Base-by-base conservation (phyloP, 495 filamentous ascomycete genomes). In the Copromyces sp. region DNA sequence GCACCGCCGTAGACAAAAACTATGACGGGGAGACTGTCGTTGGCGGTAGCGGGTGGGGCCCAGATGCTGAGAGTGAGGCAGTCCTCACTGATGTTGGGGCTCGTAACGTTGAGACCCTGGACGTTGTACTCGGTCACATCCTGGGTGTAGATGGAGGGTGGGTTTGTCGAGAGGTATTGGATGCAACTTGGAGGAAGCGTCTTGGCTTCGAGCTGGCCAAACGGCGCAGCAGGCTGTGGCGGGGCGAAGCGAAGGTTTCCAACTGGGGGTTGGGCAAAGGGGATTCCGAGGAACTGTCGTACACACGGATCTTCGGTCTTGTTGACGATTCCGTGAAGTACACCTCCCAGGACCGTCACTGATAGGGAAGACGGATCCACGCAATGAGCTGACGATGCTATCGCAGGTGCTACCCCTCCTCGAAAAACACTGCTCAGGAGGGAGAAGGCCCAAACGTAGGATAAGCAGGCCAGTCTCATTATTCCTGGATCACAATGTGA, bases 31-130 rank as follows among this genome's bases (percentile, higher is more conserved):
- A 83, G 73, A 9, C 39, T 78, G 39, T 70, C 68, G n/a, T 74
- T 42, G 12, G 20, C 14, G 16, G 6, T 20, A 37, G 68, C 29
- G 74, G 37, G 41, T 24, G 75, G 72, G 68, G 78, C 77, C 86
- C 86, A 89, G 41, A 90, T 76, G 75, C 84, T 85, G n/a, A 90
- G 75, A 7, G 80, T 83, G n/a, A 90, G 77, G 72, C 88, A 89
- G 78, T 89, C 87, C 73, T 90, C 88, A 70, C 76, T 81, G 59
- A 74, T 73, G 29, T 42, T 14, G 20, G 17, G 38, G 12, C 72
- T 71, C 11, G 72, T 77, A 39, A 17, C 53, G 39, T 75, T 78
- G 32, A 76, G 65, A 3, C 77, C 76, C 12, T 73, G 68, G 9
- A 77, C 53, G 71, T 77, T 78, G 73, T 72, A 78, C 70, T 80